Evolutionary conservation across 441 rosid genomes (phyloP).

Genomic region (Corymbia citriodora): DNA sequence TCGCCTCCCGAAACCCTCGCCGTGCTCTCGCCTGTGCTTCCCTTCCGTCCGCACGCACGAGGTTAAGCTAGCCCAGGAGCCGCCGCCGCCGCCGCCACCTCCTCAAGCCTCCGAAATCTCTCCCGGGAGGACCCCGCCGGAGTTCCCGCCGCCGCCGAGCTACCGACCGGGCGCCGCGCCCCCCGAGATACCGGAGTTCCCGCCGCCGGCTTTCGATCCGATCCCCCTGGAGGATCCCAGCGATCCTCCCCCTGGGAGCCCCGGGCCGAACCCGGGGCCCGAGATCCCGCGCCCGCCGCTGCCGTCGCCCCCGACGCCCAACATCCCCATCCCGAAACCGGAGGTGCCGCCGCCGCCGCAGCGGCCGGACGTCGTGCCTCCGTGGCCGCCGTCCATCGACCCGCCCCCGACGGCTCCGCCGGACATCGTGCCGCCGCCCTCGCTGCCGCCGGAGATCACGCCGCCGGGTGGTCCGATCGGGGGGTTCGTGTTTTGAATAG

Average conservation of each 20-base stretch:
- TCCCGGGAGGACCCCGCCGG: neutral
- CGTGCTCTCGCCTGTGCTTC: neutral
- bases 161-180: neutral
- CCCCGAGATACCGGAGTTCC: neutral
- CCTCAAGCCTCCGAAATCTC: neutral
- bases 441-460: constrained; percentile 10
- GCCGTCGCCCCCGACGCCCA: constrained; percentile 17
- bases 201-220: neutral
- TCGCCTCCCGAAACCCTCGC: neutral
- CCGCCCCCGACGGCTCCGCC: constrained; percentile 2
- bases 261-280: constrained; percentile 5
- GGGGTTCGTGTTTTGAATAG: neutral
- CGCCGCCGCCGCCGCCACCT: neutral
- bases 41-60: neutral
- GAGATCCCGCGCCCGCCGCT: constrained; percentile 12
- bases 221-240: constrained; percentile 3
- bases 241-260: constrained; percentile 20
- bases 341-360: constrained; percentile 6
- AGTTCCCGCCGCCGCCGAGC: neutral
- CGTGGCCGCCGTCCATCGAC: neutral
- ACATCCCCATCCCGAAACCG: constrained; percentile 12
- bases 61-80: neutral
- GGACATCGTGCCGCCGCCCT: neutral
- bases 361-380: constrained; percentile 12
- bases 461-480: neutral